phyloP scores from a whole-genome alignment of 1,284 basidiomycete species.

The Puccinia triticina region DNA sequence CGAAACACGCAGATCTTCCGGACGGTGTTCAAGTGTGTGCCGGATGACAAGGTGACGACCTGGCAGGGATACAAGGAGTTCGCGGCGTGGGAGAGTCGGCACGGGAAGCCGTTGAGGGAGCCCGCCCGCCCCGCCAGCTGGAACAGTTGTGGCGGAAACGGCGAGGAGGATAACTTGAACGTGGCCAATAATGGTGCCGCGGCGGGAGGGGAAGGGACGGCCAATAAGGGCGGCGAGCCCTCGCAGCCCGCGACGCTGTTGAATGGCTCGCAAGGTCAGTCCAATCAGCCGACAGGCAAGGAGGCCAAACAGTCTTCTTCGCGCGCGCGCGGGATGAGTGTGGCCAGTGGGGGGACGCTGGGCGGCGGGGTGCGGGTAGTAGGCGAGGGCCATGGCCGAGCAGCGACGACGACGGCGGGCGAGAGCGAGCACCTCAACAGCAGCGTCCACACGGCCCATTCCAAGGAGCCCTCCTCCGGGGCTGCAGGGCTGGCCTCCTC shows the following conservation, averaged over 20 bases:
- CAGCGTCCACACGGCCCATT: background rate
- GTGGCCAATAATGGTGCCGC: slow-evolving; percentile 31
- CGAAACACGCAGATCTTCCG: slow-evolving; percentile 85
- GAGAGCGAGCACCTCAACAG: background rate
- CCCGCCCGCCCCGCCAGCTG: slow-evolving; percentile 60
- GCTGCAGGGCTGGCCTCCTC: slow-evolving; percentile 54
- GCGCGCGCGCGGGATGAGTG: slow-evolving; percentile 10
- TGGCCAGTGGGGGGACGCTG: slow-evolving; percentile 3
- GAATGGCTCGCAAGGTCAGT: background rate
- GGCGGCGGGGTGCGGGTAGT: background rate
- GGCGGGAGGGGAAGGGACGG: slow-evolving; percentile 39
- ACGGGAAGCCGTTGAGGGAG: slow-evolving; percentile 21
- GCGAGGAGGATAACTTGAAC: slow-evolving; percentile 53
- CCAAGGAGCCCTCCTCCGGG: background rate
- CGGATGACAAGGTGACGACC: slow-evolving; percentile 84
- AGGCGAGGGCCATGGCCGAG: background rate
- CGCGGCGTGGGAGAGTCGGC: slow-evolving; percentile 54
- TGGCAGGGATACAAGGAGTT: slow-evolving; percentile 95
- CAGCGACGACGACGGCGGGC: background rate
- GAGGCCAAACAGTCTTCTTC: background rate
- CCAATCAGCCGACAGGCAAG: background rate
- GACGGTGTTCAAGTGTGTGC: slow-evolving; percentile 86
- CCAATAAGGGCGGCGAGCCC: background rate
- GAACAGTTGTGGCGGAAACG: slow-evolving; percentile 71
- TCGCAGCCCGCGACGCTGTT: background rate